These are phyloP conservation scores for Nannochloropsis oceanica DNA, from an alignment of 108 stramenopile species.

Conservation along the genomic window DNA sequence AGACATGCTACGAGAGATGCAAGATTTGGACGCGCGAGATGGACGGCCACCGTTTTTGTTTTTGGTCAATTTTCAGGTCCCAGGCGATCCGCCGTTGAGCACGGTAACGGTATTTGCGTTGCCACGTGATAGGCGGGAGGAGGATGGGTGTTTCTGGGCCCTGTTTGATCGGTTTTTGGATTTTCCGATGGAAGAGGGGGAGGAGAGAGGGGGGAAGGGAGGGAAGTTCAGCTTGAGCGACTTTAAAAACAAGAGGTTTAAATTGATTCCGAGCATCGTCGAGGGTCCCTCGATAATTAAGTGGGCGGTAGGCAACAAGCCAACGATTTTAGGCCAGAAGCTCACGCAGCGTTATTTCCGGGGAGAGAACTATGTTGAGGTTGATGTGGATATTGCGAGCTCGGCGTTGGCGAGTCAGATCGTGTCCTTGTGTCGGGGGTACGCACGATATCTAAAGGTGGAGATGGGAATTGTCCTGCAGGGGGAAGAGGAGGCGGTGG, in stretches of 20 bases:
- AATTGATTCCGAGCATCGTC: constrained; percentile 41
- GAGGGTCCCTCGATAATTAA: constrained; percentile 43
- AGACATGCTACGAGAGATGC: not conserved
- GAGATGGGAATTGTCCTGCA: constrained; percentile 41
- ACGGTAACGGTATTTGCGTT: constrained; percentile 30
- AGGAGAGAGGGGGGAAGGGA: not conserved
- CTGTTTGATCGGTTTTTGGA: not conserved
- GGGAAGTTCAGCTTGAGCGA: not conserved
- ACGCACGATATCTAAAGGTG: constrained; percentile 19
- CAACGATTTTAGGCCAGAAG: constrained; percentile 42
- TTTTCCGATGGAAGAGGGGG: not conserved
- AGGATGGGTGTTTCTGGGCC: not conserved
- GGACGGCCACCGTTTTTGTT: constrained; percentile 26
- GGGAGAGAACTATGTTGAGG: constrained; percentile 36
- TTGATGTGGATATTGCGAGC: constrained; percentile 37
- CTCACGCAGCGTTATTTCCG: constrained; percentile 38
- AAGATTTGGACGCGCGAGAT: not conserved
- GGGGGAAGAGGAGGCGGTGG: constrained; percentile 8
- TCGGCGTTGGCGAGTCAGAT: constrained; percentile 29
- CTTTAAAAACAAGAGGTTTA: constrained; percentile 20
- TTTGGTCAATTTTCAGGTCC: constrained; percentile 31
- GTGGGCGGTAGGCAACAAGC: constrained; percentile 37
- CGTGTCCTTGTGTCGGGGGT: constrained; percentile 31
- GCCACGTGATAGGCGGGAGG: not conserved
- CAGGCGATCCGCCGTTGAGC: constrained; percentile 25